Percentiles rank a stretch among this genome's conserved stretches.
Conservation (phyloP, 2,329 filamentous ascomycete genomes). For the Zymoseptoria crescenta region DNA sequence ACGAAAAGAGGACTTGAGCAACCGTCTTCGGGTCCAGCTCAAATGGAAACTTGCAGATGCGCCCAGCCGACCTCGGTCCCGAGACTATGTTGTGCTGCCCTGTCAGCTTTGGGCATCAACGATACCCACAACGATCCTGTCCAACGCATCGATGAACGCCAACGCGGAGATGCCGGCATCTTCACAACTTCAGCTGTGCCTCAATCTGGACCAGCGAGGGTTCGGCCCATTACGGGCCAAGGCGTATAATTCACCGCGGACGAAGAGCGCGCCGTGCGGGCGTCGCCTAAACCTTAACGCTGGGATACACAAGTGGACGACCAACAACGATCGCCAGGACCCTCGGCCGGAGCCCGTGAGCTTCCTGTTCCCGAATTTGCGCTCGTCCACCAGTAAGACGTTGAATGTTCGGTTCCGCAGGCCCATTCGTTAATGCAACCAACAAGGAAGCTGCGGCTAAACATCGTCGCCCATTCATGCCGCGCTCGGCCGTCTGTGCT, state of each 20-base stretch:
- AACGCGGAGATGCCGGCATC: not conserved
- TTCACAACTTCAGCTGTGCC: not conserved
- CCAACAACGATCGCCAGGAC: slow-evolving; percentile 1
- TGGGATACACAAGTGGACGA: not conserved
- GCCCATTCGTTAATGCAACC: slow-evolving; percentile 10
- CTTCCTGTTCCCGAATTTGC: slow-evolving; percentile 10
- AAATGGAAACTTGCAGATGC: not conserved
- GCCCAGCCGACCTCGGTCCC: slow-evolving; percentile 2
- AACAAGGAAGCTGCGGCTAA: slow-evolving; percentile 4
- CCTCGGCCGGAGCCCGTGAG: slow-evolving; percentile 7
- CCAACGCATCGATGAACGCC: not conserved
- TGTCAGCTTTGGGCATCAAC: not conserved
- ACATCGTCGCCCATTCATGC: not conserved
- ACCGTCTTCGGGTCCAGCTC: not conserved
- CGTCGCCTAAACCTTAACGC: slow-evolving; percentile 20
- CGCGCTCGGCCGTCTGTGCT: not conserved
- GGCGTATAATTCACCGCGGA: not conserved
- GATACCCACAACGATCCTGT: not conserved
- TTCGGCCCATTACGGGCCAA: slow-evolving; percentile 12
- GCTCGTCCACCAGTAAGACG: slow-evolving; percentile 13
- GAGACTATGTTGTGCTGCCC: not conserved
- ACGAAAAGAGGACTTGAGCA: not conserved
- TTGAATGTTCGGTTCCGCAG: slow-evolving; percentile 4
- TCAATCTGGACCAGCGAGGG: slow-evolving; percentile 10
- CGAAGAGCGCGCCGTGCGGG: slow-evolving; percentile 9